Evolutionary conservation across 2,329 filamentous ascomycete species (phyloP), one percentile per base, ranked within the genome.

Genomic region (Ophiostoma perfectum): DNA sequence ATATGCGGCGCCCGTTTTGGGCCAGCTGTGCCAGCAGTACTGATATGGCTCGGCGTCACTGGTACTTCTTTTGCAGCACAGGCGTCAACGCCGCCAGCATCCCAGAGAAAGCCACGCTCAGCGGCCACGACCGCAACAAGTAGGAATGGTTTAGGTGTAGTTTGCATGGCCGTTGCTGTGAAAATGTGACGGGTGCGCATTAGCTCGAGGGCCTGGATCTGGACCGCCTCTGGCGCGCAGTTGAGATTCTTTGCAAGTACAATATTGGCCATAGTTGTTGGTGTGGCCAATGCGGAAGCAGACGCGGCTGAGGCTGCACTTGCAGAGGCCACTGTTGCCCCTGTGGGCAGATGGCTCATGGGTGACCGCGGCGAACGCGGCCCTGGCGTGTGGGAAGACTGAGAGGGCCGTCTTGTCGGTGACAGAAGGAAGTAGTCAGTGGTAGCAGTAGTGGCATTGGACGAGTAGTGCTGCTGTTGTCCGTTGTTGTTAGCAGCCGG

Each of bases 221-320:
- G 95, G 11, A 98, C 88, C 67, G 86, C 84, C 47, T 86, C 83
- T n/a, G 85, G 84, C 0, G 92, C 90, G 66, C 81, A 80, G 76
- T 97, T 88, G 66, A 98, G 86, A 75, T 96, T 87, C 73, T 88
- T 90, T 2, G 91, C 91, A 66, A 99, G 84, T 36, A 98, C 82
- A 11, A 97, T 83, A 78, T 96, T 93, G 71, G 92, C 90, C 72
- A 96, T 90, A 67, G 82, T 76, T 69, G 66, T 58, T 11, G 69
- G 68, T 41, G 65, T 73, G 36, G 73, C 71, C 9, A 75, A 49
- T 75, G 71, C 47, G 41, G 67, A 64, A 4, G 62, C 62, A 9
- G 62, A 44, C n/a, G 18, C 14, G 58, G 58, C 58, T 36, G 58
- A 62, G 6, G 14, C 27, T 64, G 58, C 44, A 62, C 41, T 66